Conservation (phyloP, 306 rosid genomes). For the Vigna trinervia region DNA sequence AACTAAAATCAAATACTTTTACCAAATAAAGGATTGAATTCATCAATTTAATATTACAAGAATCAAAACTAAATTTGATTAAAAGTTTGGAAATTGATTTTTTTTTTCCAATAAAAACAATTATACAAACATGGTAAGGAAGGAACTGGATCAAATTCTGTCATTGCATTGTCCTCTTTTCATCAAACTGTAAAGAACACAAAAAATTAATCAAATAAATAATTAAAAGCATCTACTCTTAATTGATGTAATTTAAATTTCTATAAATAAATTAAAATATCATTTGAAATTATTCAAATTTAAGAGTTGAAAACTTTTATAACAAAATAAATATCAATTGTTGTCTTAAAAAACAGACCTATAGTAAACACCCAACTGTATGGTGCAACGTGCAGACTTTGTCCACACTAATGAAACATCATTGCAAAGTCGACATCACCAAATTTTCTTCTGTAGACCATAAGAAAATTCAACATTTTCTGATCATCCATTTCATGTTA, state of each 20-base stretch:
- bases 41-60: too few species aligned
- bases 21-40: too few species aligned
- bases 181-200: not conserved
- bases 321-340: too few species aligned
- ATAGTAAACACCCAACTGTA: not conserved
- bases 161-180: not conserved
- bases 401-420: not conserved
- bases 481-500: not conserved
- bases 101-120: too few species aligned
- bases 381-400: constrained; percentile 26
- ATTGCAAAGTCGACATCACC: constrained; percentile 21
- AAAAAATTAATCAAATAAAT: not conserved
- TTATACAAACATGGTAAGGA: not conserved
- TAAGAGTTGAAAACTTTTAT: not conserved
- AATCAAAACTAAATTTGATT: too few species aligned
- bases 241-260: not conserved
- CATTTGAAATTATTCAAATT: not conserved
- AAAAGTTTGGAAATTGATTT: too few species aligned
- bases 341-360: not conserved
- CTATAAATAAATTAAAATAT: not conserved
- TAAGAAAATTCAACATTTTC: constrained; percentile 12
- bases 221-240: not conserved
- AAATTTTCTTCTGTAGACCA: not conserved
- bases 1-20: too few species aligned
- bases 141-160: not conserved